Percentiles rank a stretch among this genome's conserved stretches.
Conservation (phyloP, 139 green algal species). For the Ostreobium quekettii region DNA sequence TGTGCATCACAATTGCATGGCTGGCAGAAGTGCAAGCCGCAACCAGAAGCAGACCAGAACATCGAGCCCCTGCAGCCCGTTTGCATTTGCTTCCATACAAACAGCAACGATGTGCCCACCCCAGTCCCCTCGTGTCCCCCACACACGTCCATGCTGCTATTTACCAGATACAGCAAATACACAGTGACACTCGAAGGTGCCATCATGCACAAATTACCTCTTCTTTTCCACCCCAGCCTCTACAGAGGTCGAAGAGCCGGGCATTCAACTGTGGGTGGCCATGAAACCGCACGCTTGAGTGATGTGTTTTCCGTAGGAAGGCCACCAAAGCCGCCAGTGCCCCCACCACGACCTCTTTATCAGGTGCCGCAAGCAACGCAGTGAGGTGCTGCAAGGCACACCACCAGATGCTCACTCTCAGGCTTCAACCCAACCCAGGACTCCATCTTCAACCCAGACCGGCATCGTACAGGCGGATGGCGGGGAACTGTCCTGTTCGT, state of each 20-base stretch:
- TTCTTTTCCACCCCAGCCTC: slow-evolving; percentile 76
- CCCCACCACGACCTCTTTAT: slow-evolving; percentile 54
- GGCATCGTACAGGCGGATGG: too few relatives aligned
- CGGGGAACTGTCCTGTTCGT: too few relatives aligned
- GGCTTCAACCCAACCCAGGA: too few relatives aligned
- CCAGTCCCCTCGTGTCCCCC: too few relatives aligned
- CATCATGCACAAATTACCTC: slow-evolving; percentile 32
- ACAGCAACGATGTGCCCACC: too few relatives aligned
- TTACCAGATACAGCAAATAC: neutral
- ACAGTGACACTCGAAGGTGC: neutral
- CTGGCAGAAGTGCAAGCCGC: too few relatives aligned
- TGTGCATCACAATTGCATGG: too few relatives aligned
- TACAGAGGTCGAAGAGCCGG: slow-evolving; percentile 55
- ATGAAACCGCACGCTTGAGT: slow-evolving; percentile 53
- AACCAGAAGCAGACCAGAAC: too few relatives aligned
- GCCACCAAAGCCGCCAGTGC: slow-evolving; percentile 55
- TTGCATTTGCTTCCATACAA: too few relatives aligned
- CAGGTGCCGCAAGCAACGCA: slow-evolving; percentile 54
- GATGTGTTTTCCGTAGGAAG: slow-evolving; percentile 65
- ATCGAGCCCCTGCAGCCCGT: too few relatives aligned
- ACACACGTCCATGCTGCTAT: too few relatives aligned
- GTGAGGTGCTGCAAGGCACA: slow-evolving; percentile 53
- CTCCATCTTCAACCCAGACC: too few relatives aligned
- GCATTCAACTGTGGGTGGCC: slow-evolving; percentile 44
- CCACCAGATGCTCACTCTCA: neutral